These are phyloP conservation scores for Kluyveromyces aestuarii DNA, from an alignment of 805 yeast species.

Conservation along the genomic window DNA sequence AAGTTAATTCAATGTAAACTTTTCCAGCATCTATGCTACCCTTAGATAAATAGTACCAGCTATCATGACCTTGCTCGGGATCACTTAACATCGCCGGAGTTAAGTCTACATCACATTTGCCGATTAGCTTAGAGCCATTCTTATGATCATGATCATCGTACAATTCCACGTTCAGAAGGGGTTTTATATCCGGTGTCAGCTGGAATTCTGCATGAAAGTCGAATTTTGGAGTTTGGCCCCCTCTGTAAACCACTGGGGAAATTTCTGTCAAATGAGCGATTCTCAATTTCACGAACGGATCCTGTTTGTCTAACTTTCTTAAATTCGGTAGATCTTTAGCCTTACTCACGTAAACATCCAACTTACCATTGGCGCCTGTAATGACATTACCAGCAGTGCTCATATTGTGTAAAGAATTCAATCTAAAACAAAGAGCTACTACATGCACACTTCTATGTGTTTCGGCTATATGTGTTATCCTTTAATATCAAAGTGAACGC, in stretches of 20 bases:
- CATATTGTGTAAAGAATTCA: not conserved
- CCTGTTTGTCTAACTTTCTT: constrained; percentile 82
- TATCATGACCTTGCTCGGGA: constrained; percentile 68
- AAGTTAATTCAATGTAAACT: constrained; percentile 85
- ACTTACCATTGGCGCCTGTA: constrained; percentile 33
- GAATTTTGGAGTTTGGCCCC: constrained; percentile 94
- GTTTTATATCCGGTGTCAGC: constrained; percentile 53
- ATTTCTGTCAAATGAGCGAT: constrained; percentile 74
- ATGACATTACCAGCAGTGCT: constrained; percentile 1
- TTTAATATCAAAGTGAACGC: too few species aligned
- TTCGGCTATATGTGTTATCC: too few species aligned
- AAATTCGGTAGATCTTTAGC: constrained; percentile 84
- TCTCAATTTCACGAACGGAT: constrained; percentile 79
- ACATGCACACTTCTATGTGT: not conserved
- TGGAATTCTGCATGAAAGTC: constrained; percentile 64
- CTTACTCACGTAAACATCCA: constrained; percentile 68
- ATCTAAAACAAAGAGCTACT: not conserved
- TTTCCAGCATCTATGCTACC: constrained; percentile 71
- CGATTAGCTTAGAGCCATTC: constrained; percentile 78
- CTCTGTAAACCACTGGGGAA: constrained; percentile 70
- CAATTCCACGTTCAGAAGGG: constrained; percentile 59
- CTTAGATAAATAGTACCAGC: constrained; percentile 68
- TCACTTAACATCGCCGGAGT: constrained; percentile 59
- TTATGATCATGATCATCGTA: constrained; percentile 68
- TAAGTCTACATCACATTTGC: constrained; percentile 72